Percentiles rank a stretch among this genome's conserved stretches.
phyloP scores from a whole-genome alignment of 495 filamentous ascomycete genomes.

The Neurospora sp. region DNA sequence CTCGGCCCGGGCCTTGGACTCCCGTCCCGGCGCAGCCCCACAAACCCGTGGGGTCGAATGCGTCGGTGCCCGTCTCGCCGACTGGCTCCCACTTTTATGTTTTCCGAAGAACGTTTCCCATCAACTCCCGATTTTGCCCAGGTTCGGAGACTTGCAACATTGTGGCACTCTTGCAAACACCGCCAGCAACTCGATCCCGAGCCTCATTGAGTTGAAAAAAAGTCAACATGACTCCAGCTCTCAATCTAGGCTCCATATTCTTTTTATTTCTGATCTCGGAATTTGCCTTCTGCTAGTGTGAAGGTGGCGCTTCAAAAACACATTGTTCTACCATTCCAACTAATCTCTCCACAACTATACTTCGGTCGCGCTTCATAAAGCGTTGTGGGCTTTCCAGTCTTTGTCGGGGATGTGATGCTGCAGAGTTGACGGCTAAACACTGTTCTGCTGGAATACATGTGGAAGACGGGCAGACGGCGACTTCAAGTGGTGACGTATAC shows the following conservation, averaged over 20 bases:
- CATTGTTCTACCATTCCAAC: not conserved
- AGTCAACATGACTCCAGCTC: not conserved
- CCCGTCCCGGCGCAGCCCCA: not conserved
- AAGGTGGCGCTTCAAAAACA: not conserved
- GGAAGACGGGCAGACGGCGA: not conserved
- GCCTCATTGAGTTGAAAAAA: not conserved
- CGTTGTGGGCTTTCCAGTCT: not conserved
- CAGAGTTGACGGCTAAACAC: not conserved
- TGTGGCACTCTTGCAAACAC: not conserved
- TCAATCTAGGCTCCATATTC: not conserved
- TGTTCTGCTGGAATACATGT: not conserved
- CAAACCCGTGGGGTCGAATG: not conserved
- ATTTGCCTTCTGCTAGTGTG: not conserved
- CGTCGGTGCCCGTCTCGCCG: not conserved
- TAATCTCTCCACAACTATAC: not conserved
- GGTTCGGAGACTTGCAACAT: not conserved
- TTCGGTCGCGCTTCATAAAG: not conserved
- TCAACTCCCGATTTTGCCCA: not conserved
- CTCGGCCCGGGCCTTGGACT: not conserved
- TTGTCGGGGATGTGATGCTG: not conserved
- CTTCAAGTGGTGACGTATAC: not conserved
- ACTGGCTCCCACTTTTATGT: not conserved
- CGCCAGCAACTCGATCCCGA: not conserved
- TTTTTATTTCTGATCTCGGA: not conserved
- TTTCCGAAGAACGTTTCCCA: not conserved